Evolutionary conservation across 2,329 filamentous ascomycete genomes (phyloP).

Genomic region (Talaromyces sp.): DNA sequence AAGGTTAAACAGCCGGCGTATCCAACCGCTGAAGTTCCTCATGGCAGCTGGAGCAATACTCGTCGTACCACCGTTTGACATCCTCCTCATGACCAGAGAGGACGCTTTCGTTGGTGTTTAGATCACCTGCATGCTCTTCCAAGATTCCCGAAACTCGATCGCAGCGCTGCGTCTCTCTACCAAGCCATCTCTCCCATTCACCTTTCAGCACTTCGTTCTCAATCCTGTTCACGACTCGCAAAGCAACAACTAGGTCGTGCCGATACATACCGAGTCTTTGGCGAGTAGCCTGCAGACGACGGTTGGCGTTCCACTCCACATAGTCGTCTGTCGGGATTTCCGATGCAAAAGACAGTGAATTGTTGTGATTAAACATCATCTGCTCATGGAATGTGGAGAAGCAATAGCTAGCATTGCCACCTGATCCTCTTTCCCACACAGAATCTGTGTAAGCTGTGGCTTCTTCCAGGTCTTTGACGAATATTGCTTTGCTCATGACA

Average conservation of each 20-base stretch:
- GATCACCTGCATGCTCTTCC: conserved; percentile 25
- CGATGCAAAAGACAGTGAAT: conserved; percentile 29
- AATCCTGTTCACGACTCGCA: conserved; percentile 84
- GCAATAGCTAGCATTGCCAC: conserved; percentile 39
- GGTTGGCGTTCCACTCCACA: conserved; percentile 39
- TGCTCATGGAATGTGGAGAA: conserved; percentile 48
- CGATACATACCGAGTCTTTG: conserved; percentile 80
- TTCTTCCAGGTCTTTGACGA: conserved; percentile 75
- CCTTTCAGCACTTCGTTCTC: conserved; percentile 81
- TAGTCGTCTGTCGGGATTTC: conserved; percentile 30
- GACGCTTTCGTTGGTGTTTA: conserved; percentile 30
- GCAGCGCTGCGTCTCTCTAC: conserved; percentile 75
- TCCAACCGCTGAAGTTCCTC: conserved; percentile 40
- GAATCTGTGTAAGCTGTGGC: conserved; percentile 47
- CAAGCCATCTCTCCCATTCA: conserved; percentile 92
- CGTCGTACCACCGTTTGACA: conserved; percentile 57
- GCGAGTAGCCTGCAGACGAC: conserved; percentile 72
- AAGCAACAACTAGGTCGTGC: conserved; percentile 85
- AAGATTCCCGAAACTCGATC: conserved; percentile 58
- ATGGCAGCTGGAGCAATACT: conserved; percentile 63
- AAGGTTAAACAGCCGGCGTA: conserved; percentile 16
- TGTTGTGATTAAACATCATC: conserved; percentile 34
- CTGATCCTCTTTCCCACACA: conserved; percentile 26
- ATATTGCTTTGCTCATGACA: conserved; percentile 82
- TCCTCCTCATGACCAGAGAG: conserved; percentile 43